Conservation (phyloP, 257 asterid species). For the Penstemon davidsonii region DNA sequence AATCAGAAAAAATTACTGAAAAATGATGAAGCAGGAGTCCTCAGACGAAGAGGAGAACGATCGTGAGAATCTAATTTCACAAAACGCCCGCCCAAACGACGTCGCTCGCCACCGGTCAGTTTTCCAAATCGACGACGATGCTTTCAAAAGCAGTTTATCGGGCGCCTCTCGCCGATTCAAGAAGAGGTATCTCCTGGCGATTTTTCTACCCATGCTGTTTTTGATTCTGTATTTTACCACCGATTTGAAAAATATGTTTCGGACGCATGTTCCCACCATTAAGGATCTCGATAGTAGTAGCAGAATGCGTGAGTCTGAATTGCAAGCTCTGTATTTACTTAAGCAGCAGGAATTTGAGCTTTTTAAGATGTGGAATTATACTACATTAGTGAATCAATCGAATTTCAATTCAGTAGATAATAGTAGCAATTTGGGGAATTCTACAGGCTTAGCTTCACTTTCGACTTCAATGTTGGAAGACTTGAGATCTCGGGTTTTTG, state of each 20-base stretch:
- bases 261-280: slow-evolving; percentile 42
- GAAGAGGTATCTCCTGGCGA: slow-evolving; percentile 61
- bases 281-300: slow-evolving; percentile 28
- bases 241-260: slow-evolving; percentile 54
- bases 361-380: slow-evolving; percentile 60
- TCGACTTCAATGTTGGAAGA: slow-evolving; percentile 42
- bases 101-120: slow-evolving; percentile 34
- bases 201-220: slow-evolving; percentile 56
- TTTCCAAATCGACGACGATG: slow-evolving; percentile 41
- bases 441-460: slow-evolving; percentile 12
- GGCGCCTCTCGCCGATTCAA: slow-evolving; percentile 38
- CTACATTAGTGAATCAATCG: slow-evolving; percentile 37
- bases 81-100: slow-evolving; percentile 47
- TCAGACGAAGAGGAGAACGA: slow-evolving; percentile 88
- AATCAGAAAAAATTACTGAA: too few relatives aligned
- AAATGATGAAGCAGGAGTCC: slow-evolving; percentile 54
- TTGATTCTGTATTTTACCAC: slow-evolving; percentile 59
- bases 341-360: slow-evolving; percentile 80
- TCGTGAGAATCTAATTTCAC: slow-evolving; percentile 59
- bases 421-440: slow-evolving; percentile 26
- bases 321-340: slow-evolving; percentile 70
- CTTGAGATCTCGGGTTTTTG: slow-evolving; percentile 52
- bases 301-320: slow-evolving; percentile 82
- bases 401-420: slow-evolving; percentile 27
- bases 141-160: slow-evolving; percentile 30